Base-by-base conservation (phyloP, 208 protist species). In the Wallacemonas sp. region DNA sequence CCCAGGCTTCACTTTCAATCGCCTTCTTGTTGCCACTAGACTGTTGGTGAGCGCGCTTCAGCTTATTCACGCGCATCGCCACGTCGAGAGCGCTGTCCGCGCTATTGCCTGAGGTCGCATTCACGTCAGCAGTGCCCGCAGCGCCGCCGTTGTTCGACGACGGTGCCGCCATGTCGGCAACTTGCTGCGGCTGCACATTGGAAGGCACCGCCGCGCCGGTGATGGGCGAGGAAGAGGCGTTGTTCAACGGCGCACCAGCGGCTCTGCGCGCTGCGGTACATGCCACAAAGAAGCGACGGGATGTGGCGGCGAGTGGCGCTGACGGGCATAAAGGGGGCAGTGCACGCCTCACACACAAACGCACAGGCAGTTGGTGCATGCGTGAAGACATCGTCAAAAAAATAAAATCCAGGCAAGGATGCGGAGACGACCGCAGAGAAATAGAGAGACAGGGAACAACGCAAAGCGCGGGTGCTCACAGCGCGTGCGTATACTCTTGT, bases 61-160 rank as follows among this genome's bases (percentile, higher is more conserved):
- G 58, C 55, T 86, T 87, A 63, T 94, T 96, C 24, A 94, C 91
- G 3, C 76, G 74, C 73, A 93, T 92, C 24, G 91, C 91, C n/a
- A 96, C 79, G 63, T 94, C 91, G 6, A 96, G 71, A 0, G 87
- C 91, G 32, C 66, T 85, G 30, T 73, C 83, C 13, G 65, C 30
- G n/a, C 38, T 70, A 34, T 24, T 63, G 38, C 42, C 34, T 27
- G 65, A 13, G 19, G 62, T 10, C 22, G 71, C 39, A 8, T 38
- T 39, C 1, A 30, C 32, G 19, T 12, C 44, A 0, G 52, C 64
- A 15, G 61, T 60, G 1, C 59, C 50, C 9, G 44, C 57, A n/a
- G 15, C 42, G 39, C 48, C 34, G 24, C 24, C 0, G 10, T 55
- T 26, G 48, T 21, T 55, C 41, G 17, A 19, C 42, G 19, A 17